Evolutionary conservation across 768 basidiomycete genomes (phyloP), one percentile per base, ranked within the genome.

Genomic region (Lactarius trivialis): DNA sequence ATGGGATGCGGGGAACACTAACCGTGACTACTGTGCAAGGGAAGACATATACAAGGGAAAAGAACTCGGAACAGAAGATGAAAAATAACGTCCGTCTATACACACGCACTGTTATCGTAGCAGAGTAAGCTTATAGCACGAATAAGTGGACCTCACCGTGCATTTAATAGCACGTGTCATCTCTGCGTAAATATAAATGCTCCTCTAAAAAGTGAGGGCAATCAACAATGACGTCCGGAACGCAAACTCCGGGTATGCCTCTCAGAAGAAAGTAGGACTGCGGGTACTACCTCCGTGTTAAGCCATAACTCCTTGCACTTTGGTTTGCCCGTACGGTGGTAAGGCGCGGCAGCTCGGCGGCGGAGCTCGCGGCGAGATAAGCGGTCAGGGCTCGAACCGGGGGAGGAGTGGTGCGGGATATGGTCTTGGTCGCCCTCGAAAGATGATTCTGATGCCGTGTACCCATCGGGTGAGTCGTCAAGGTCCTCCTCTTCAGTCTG

Each of bases 291-390:
- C 6, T 55, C 62, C 8, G 12, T 9, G 21, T 26, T 43, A 7
- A 54, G 34, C 62, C 62, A 63, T 45, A 50, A 55, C 9, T 55
- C 62, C 19, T 63, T 63, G 54, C 58, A 58, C 32, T 51, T 63
- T 26, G 24, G 2, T 50, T 39, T 55, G 12, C 32, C 37, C 39
- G 11, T 12, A 12, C 58, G 53, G 32, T 34, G 34, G 54, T 63
- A 63, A 4, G 62, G 62, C 24, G 53, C 21, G 19, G 48, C 48
- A 6, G 37, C 54, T n/a, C 26, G 14, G 19, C 48, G 52, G 28
- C 57, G 62, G 28, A n/a, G 24, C 14, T 24, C 24, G 58, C 53
- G 62, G 48, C 54, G 58, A 28, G 62, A 56, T 7, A 41, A 26
- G 4, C 58, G 53, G 45, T 56, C 37, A n/a, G 62, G 32, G 4